Evolutionary conservation across 352 stramenopile species (phyloP).

Genomic region (Peronospora destructor): DNA sequence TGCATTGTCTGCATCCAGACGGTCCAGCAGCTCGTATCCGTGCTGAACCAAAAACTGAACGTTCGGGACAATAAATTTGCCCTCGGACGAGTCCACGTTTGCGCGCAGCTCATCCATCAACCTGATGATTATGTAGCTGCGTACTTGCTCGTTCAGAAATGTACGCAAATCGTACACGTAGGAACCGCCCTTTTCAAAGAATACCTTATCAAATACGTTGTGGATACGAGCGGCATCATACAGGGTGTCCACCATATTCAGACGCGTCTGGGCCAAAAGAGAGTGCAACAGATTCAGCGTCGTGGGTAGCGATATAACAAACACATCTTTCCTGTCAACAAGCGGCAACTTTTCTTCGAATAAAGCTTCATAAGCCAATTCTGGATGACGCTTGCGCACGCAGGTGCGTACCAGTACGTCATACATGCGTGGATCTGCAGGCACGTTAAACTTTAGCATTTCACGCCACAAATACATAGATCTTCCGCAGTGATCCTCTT

Average conservation of each 20-base stretch:
- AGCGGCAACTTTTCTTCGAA: constrained; percentile 59
- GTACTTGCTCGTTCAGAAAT: constrained; percentile 49
- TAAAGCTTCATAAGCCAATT: constrained; percentile 63
- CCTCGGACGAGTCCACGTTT: constrained; percentile 36
- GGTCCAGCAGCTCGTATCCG: constrained; percentile 70
- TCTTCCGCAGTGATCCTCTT: constrained; percentile 78
- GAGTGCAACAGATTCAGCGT: constrained; percentile 66
- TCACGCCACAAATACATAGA: constrained; percentile 84
- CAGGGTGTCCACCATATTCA: constrained; percentile 58
- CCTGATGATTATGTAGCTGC: constrained; percentile 59
- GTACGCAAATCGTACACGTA: constrained; percentile 62
- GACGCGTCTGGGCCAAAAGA: constrained; percentile 53
- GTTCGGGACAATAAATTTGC: constrained; percentile 33
- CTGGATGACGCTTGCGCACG: constrained; percentile 77
- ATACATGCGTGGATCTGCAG: constrained; percentile 62
- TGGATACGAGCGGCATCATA: constrained; percentile 47
- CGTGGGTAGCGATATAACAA: constrained; percentile 52
- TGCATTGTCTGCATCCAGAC: constrained; percentile 63
- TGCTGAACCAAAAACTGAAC: constrained; percentile 71
- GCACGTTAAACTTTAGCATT: constrained; percentile 65
- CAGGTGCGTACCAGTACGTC: constrained; percentile 79
- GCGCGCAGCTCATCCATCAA: constrained; percentile 48
- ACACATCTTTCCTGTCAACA: constrained; percentile 45
- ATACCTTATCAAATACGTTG: constrained; percentile 49
- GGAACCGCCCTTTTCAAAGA: constrained; percentile 32